Conservation (phyloP, 2,329 filamentous ascomycete species). For the Onygena corvina region DNA sequence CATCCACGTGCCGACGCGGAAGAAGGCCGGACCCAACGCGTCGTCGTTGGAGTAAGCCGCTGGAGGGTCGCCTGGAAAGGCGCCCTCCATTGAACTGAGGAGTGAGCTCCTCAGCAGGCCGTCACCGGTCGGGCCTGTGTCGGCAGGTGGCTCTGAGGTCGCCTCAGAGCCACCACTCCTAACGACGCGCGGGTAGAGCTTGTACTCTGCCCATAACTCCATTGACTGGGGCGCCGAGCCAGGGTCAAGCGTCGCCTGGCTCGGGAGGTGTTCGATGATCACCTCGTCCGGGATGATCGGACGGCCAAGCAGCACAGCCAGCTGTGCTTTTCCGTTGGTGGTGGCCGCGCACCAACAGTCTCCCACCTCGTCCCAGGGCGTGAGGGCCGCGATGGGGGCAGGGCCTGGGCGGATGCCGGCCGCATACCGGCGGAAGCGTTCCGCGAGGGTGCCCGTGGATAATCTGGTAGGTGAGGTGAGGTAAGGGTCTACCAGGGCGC, state of each 20-base stretch:
- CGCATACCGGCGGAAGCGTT: constrained; percentile 17
- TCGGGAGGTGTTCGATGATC: constrained; percentile 59
- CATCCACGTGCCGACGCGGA: constrained; percentile 30
- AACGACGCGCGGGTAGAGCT: constrained; percentile 32
- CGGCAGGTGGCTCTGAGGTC: neutral
- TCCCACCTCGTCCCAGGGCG: constrained; percentile 61
- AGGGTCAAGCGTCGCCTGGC: constrained; percentile 49
- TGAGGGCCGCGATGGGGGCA: constrained; percentile 47
- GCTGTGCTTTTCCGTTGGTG: constrained; percentile 34
- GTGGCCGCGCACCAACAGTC: constrained; percentile 73
- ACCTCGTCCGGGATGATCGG: constrained; percentile 55
- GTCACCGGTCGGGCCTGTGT: neutral
- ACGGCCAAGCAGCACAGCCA: constrained; percentile 29
- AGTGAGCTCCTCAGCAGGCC: neutral
- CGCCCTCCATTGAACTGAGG: constrained; percentile 19
- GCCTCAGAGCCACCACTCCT: too few species aligned
- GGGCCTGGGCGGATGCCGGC: constrained; percentile 17
- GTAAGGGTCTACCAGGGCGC: constrained; percentile 50
- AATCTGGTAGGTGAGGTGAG: constrained; percentile 48
- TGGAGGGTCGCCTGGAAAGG: constrained; percentile 23
- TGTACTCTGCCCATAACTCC: constrained; percentile 55
- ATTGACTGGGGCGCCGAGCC: constrained; percentile 52
- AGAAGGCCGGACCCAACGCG: constrained; percentile 28
- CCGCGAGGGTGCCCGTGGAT: constrained; percentile 18
- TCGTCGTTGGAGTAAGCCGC: constrained; percentile 27